phyloP scores from a whole-genome alignment of 2,329 filamentous ascomycete species.

The Didymella lethalis region DNA sequence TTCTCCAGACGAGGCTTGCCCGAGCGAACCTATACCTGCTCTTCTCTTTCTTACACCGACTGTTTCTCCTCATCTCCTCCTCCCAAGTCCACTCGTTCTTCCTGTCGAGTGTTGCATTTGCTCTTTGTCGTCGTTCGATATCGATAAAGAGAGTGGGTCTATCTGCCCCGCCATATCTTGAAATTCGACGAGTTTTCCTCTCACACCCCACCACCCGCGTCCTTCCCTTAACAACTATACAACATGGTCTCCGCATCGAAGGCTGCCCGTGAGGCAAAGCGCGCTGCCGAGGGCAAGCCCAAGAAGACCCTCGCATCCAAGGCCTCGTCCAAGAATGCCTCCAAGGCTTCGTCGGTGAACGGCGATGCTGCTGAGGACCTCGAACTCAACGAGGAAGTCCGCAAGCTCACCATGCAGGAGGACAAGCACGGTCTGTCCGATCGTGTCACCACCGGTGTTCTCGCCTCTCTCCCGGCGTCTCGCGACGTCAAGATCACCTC shows the following conservation, averaged over 20 bases:
- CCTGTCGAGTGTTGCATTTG: conserved; percentile 17
- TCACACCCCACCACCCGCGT: conserved; percentile 29
- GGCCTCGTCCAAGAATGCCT: conserved; percentile 68
- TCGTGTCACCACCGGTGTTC: conserved; percentile 96
- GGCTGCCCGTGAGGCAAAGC: conserved; percentile 72
- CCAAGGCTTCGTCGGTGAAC: conserved; percentile 71
- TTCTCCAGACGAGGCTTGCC: conserved; percentile 26
- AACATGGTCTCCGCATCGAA: conserved; percentile 74
- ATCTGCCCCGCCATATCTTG: conserved; percentile 23
- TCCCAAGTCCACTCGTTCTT: conserved; percentile 21
- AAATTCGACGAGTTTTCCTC: conserved; percentile 29
- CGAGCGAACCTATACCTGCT: conserved; percentile 14
- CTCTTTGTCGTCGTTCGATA: conserved; percentile 21
- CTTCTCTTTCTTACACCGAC: conserved; percentile 7
- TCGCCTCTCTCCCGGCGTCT: conserved; percentile 82
- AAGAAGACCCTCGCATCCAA: conserved; percentile 78
- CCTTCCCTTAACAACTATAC: conserved; percentile 27
- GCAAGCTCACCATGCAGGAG: conserved; percentile 89
- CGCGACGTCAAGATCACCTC: conserved; percentile 98
- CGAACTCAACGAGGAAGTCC: conserved; percentile 74
- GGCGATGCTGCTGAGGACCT: conserved; percentile 78
- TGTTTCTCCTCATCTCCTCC: conserved; percentile 18
- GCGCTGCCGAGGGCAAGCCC: conserved; percentile 73
- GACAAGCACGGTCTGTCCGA: conserved; percentile 97
- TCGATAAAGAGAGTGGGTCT: conserved; percentile 31